Evolutionary conservation across 106 monocot genomes (phyloP).

Genomic region (Dendrobium chrysotoxum): DNA sequence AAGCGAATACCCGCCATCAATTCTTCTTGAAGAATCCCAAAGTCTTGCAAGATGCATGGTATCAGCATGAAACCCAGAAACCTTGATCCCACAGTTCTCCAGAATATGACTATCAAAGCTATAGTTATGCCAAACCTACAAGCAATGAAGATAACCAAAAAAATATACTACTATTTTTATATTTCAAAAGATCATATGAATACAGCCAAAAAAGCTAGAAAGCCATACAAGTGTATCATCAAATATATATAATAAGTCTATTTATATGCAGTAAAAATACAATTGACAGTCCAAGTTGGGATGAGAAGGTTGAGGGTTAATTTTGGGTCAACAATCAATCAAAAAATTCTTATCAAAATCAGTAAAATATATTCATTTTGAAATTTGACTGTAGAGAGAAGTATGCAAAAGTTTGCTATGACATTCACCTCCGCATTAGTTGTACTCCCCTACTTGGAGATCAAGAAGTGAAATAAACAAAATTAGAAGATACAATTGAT

Average conservation of each 20-base stretch:
- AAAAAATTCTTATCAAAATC: no score
- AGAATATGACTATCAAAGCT: slow-evolving; percentile 93
- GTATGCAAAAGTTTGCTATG: no score
- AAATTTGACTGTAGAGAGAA: no score
- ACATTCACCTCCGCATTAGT: no score
- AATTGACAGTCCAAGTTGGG: no score
- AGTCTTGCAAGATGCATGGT: slow-evolving; percentile 99
- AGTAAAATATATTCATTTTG: no score
- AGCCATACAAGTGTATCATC: neutral
- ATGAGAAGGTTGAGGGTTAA: no score
- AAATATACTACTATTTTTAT: neutral
- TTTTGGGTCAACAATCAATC: no score
- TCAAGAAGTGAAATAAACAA: no score
- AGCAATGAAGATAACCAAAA: slow-evolving; percentile 14
- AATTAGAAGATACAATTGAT: no score
- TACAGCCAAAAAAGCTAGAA: neutral
- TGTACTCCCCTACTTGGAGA: no score
- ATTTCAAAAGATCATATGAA: neutral
- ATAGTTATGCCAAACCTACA: slow-evolving; percentile 99
- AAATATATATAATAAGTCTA: neutral
- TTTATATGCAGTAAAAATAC: neutral
- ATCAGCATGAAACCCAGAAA: slow-evolving; percentile 95
- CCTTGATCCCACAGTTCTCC: slow-evolving; percentile 75
- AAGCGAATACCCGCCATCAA: slow-evolving; percentile 93
- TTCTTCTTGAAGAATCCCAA: slow-evolving; percentile 86